These are phyloP conservation scores for Dimocarpus longan DNA, from an alignment of 345 rosid species.

Conservation along the genomic window DNA sequence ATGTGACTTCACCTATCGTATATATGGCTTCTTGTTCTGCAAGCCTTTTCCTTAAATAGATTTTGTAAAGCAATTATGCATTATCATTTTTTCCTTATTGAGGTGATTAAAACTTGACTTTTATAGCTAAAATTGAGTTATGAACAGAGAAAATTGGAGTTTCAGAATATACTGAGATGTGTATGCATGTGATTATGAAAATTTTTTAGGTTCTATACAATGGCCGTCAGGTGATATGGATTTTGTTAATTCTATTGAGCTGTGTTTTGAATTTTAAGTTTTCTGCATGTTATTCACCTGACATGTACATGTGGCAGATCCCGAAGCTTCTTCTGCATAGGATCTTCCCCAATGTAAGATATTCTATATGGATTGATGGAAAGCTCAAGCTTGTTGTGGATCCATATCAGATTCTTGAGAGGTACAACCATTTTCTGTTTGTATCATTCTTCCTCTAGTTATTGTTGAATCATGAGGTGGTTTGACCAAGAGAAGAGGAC, in stretches of 20 bases:
- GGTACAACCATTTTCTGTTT: constrained; percentile 41
- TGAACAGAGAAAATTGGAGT: background rate
- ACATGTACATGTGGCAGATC: constrained; percentile 51
- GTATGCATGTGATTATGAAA: background rate
- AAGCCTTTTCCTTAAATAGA: background rate
- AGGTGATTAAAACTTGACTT: background rate
- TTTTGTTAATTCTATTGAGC: background rate
- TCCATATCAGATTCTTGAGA: constrained; percentile 89
- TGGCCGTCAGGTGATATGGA: background rate
- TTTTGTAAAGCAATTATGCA: background rate
- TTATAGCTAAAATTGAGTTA: background rate
- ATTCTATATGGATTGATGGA: constrained; percentile 92
- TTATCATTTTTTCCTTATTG: background rate
- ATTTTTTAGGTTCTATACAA: background rate
- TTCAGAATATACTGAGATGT: background rate
- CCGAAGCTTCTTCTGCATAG: constrained; percentile 91
- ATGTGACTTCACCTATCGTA: background rate
- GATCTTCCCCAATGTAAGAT: constrained; percentile 70
- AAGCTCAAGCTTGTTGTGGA: constrained; percentile 87
- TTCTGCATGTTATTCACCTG: constrained; percentile 13
- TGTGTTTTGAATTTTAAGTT: background rate
- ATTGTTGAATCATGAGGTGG: background rate
- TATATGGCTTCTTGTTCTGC: background rate
- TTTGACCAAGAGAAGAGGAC: background rate
- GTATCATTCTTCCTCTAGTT: background rate